A percentile compares a stretch with the other conserved stretches of the same genome.
Evolutionary conservation across 768 basidiomycete species (phyloP).

Genomic region (Butyriboletus loyo): DNA sequence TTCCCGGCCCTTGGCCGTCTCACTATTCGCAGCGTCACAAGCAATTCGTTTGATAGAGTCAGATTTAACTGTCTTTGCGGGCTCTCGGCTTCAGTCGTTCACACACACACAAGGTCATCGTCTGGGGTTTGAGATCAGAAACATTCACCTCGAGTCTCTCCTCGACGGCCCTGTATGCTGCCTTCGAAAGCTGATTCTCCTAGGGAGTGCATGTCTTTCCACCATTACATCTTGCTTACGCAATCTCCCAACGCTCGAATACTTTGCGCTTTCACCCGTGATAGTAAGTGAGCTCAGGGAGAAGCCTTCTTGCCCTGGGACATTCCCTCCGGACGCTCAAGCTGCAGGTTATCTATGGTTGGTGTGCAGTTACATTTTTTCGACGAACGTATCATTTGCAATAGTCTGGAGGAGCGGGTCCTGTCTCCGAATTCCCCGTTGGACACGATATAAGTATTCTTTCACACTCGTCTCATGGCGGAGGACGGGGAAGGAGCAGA

Average conservation of each 20-base stretch:
- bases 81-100: constrained; percentile 34
- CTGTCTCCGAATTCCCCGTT: constrained; percentile 4
- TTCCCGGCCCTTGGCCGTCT: constrained; percentile 27
- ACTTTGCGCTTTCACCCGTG: constrained; percentile 35
- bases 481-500: constrained; percentile 22
- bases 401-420: constrained; percentile 28
- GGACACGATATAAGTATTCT: constrained; percentile 15
- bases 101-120: constrained; percentile 32
- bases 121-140: constrained; percentile 37
- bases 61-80: constrained; percentile 27
- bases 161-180: constrained; percentile 10
- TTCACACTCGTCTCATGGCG: constrained; percentile 16
- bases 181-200: constrained; percentile 35
- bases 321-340: constrained; percentile 32
- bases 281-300: constrained; percentile 34
- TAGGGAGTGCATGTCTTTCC: constrained; percentile 34
- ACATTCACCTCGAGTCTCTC: constrained; percentile 34
- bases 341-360: constrained; percentile 34
- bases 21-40: constrained; percentile 32
- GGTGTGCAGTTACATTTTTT: constrained; percentile 29
- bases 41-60: constrained; percentile 35
- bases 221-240: constrained; percentile 32
- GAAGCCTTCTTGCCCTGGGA: constrained; percentile 29
- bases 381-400: constrained; percentile 33
- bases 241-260: constrained; percentile 28